Base-by-base conservation (phyloP, 169 alveolate species). In the Cryptosporidium felis region DNA sequence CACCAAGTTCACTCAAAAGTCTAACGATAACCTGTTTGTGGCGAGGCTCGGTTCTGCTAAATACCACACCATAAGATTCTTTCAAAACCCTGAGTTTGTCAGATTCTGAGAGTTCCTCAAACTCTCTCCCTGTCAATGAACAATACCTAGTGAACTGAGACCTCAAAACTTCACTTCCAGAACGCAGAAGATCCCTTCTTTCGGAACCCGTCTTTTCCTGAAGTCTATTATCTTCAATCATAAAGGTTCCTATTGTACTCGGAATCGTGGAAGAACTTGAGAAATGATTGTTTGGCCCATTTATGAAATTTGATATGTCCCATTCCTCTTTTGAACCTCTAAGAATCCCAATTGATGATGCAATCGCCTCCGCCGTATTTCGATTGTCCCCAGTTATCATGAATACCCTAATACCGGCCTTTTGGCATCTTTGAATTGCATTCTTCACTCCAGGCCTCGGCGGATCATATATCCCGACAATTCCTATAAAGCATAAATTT, bases 301-400 rank as follows among this genome's bases (percentile, higher is more conserved):
- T 56, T 9, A 56, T 56, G 10, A 74, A 74, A 60, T 53, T 49
- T 12, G 85, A 74, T 23, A 74, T 56, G 41, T 74, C 58, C 85
- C 85, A 74, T 9, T 49, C 65, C 49, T 74, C 67, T 36, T 74
- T 74, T 18, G 66, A 18, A 3, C 85, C 85, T 23, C 46, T 67
- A 3, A 96, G 89, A 51, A 98, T 98, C 26, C 98, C 97, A 9
- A 96, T 94, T 88, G 96, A 95, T 65, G 92, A 92, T 0, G 99
- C 99, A 65, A 98, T 97, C 26, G 99, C 99, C 89, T 97, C 98
- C 0, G 99, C 99, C 0, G 99, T 98, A 65, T 94, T 92, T 60
- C 96, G 93, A 88, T 96, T 96, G 93, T 97, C 99, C 0, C 99
- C 99, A 5, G 99, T 98, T 56, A 98, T 97, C 99, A 98, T 98